Evolutionary conservation across 345 rosid genomes (phyloP).

Genomic region (Psidium friedrichsthalianum): DNA sequence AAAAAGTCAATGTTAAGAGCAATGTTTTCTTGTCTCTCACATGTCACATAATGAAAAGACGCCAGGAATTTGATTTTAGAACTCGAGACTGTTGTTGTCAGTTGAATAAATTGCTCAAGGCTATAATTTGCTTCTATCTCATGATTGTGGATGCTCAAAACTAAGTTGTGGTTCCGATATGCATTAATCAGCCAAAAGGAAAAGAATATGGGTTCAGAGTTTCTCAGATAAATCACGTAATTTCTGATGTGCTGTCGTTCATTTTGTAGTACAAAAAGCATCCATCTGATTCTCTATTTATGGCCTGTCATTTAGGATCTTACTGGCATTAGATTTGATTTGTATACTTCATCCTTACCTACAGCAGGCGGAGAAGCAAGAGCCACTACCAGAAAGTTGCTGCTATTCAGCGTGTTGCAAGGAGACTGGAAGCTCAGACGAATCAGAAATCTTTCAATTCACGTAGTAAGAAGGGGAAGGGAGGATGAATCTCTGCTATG

Average conservation of each 20-base stretch:
- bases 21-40: background rate
- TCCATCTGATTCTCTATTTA: background rate
- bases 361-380: constrained; percentile 49
- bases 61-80: background rate
- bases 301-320: background rate
- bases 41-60: background rate
- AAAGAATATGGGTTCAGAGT: background rate
- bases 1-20: background rate
- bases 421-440: constrained; percentile 45
- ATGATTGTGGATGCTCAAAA: background rate
- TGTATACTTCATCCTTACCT: background rate
- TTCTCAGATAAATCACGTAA: background rate
- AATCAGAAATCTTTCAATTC: constrained; percentile 15
- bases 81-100: background rate
- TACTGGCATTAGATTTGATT: background rate
- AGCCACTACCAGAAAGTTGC: constrained; percentile 41
- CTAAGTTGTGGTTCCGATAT: background rate
- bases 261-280: background rate
- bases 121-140: background rate
- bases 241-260: background rate
- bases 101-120: background rate
- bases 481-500: constrained; percentile 12
- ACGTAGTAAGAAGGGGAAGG: constrained; percentile 30
- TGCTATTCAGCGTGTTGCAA: constrained; percentile 45
- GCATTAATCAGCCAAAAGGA: background rate